Evolutionary conservation across 2,329 filamentous ascomycete species (phyloP).

Genomic region (Pseudogymnoascus sp.): DNA sequence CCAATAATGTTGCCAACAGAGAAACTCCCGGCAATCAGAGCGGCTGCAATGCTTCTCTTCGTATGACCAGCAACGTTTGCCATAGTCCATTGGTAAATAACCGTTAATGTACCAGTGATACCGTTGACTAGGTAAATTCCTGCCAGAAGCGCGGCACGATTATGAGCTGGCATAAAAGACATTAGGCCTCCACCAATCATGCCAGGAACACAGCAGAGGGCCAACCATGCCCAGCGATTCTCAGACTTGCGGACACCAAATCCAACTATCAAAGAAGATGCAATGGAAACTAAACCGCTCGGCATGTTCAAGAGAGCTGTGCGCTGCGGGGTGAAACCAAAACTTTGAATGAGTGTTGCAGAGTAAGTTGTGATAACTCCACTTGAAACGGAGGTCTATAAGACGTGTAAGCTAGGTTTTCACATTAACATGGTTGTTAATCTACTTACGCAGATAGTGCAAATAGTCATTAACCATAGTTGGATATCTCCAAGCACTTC

Average conservation of each 20-base stretch:
- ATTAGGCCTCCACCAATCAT: conserved; percentile 36
- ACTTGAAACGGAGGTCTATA: conserved; percentile 41
- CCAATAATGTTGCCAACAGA: conserved; percentile 54
- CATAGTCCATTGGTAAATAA: conserved; percentile 47
- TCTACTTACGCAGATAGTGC: not conserved
- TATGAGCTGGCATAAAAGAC: conserved; percentile 42
- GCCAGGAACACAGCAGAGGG: conserved; percentile 40
- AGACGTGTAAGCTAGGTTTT: conserved; percentile 40
- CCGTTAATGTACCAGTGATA: conserved; percentile 39
- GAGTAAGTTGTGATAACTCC: conserved; percentile 46
- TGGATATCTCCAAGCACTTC: conserved; percentile 37
- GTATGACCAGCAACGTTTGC: conserved; percentile 43
- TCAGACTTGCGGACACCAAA: conserved; percentile 39
- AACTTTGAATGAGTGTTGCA: conserved; percentile 32
- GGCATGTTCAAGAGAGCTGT: conserved; percentile 49
- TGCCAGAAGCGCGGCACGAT: conserved; percentile 40
- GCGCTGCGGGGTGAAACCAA: conserved; percentile 38
- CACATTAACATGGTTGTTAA: not conserved
- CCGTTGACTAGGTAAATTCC: conserved; percentile 47
- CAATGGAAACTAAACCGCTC: conserved; percentile 44
- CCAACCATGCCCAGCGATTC: conserved; percentile 43
- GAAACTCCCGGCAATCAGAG: conserved; percentile 51
- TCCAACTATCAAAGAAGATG: conserved; percentile 42
- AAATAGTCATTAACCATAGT: conserved; percentile 24
- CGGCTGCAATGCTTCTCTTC: conserved; percentile 44